Conservation (phyloP, 2,329 filamentous ascomycete genomes). For the Pseudocercospora vitis region DNA sequence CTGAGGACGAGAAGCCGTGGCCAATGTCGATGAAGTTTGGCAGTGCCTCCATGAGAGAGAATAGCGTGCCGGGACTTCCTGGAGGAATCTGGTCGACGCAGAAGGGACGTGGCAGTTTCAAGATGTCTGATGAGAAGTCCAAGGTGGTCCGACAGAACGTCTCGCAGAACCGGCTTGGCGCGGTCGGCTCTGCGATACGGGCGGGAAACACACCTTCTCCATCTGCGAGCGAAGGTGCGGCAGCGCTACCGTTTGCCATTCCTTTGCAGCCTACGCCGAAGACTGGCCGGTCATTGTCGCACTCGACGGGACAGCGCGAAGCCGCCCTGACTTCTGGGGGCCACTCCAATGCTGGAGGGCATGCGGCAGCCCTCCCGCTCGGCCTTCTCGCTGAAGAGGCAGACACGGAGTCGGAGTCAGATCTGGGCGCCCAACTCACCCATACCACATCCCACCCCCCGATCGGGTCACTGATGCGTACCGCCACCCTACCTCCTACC, state of each 20-base stretch:
- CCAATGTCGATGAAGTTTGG: conserved; percentile 57
- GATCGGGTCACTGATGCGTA: conserved; percentile 34
- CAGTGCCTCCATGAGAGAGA: conserved; percentile 38
- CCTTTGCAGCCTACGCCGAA: conserved; percentile 88
- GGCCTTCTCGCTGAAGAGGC: conserved; percentile 35
- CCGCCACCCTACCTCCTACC: conserved; percentile 32
- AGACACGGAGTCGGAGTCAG: conserved; percentile 32
- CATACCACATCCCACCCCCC: conserved; percentile 38
- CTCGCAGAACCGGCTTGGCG: conserved; percentile 4
- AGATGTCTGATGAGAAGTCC: conserved; percentile 33
- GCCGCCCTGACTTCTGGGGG: conserved; percentile 17
- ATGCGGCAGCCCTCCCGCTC: conserved; percentile 30
- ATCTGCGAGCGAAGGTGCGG: conserved; percentile 41
- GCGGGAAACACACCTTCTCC: conserved; percentile 40
- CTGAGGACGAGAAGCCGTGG: conserved; percentile 73
- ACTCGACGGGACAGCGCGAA: conserved; percentile 61
- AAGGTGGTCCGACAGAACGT: conserved; percentile 22
- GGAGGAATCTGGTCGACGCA: conserved; percentile 38
- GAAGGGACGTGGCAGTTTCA: conserved; percentile 34
- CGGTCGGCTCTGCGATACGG: conserved; percentile 13
- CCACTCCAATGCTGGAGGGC: conserved; percentile 22
- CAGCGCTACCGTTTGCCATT: conserved; percentile 78
- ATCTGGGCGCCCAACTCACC: conserved; percentile 29
- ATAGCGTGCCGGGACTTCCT: conserved; percentile 45
- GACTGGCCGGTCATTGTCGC: conserved; percentile 91